Base-by-base conservation (phyloP, 257 asterid genomes). In the Solanum bukasovii region DNA sequence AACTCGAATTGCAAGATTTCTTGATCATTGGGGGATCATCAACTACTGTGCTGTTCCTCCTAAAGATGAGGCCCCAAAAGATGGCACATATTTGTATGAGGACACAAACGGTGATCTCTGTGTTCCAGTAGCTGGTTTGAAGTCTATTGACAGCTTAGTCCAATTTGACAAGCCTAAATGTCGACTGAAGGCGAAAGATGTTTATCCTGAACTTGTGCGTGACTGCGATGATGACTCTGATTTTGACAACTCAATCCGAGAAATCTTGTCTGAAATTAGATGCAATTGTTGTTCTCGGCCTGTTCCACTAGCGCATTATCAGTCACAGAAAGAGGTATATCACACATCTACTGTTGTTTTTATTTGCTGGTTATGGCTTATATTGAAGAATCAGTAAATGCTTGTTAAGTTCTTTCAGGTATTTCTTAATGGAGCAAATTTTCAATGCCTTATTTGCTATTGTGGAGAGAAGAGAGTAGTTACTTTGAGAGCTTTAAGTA, bases 1-100 rank as follows among this genome's bases (percentile, higher is more conserved):
- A 88, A 91, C 92, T 90, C 93, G 99, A 89, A 92, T 97, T 70
- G 92, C 93, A 78, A 91, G 98, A 91, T 97, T 96, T 94, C 98
- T 97, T 89, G 98, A 96, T 90, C 98, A 96, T 79, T 97, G 99
- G 99, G 99, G 99, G 83, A 94, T 97, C 88, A 94, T 97, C 78
- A 97, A 97, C 86, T 97, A 97, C 68, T 97, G 98, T 89, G 98
- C 99, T 67, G 77, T 90, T 44, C 90, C 98, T 87, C 93, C 89
- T 71, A 89, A 92, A 91, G 87, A 86, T 34, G 98, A 91, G 91
- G 65, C 87, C 61, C 92, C 83, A 52, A 95, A 93, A 90, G 96
- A 93, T 70, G 98, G 91, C 61, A 90, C 96, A 25, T 92, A 88
- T 86, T 89, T 97, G 87, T 91, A 88, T 31, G 98, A 96, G 92